Base-by-base conservation (phyloP, 1,284 basidiomycete species). In the Coniferiporia sulphurascens region DNA sequence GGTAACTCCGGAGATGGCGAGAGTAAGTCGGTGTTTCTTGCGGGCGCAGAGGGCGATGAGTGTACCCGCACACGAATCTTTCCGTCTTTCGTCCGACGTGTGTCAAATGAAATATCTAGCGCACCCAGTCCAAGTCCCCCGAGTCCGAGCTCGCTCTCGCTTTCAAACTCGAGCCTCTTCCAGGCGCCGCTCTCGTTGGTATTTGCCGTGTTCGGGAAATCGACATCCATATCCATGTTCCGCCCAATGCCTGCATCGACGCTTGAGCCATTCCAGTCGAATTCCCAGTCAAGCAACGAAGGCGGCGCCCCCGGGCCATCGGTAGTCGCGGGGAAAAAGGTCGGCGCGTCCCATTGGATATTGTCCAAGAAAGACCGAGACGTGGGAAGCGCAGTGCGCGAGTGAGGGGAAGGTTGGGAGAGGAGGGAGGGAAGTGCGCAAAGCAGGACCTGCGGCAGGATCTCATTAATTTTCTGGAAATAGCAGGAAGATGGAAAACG, bases 21-120 rank as follows among this genome's bases (percentile, higher is more conserved):
- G 38, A 12, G 38, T 15, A 12, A 15, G 9, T 41, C 38, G 27
- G 27, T 15, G 15, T 12, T 41, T 3, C 15, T 8, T 41, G 38
- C 7, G 38, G 9, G 12, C 15, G 19, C 44, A 8, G 44, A 75
- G 35, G 85, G 79, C 15, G 56, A 50, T 17, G 76, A 74, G 68
- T 89, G 84, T 63, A 89, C 87, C 63, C 83, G 79, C 48, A 89
- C 86, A 59, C 84, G 84, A 65, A 89, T 85, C 72, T 83, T 86
- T 60, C 87, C 85, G 66, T 86, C 80, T 64, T 85, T 80, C 48
- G 79, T 76, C 43, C 84, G 74, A 41, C 76, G 77, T 44, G 85
- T 74, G 63, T 88, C 86, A 66, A 90, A 88, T 48, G 86, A 86
- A 68, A 91, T 84, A 65, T 87, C 83, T 55, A 90, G 73, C 49